These are phyloP conservation scores for Paecilomyces fulvus DNA, from an alignment of 2,329 filamentous ascomycete species.

Conservation along the genomic window DNA sequence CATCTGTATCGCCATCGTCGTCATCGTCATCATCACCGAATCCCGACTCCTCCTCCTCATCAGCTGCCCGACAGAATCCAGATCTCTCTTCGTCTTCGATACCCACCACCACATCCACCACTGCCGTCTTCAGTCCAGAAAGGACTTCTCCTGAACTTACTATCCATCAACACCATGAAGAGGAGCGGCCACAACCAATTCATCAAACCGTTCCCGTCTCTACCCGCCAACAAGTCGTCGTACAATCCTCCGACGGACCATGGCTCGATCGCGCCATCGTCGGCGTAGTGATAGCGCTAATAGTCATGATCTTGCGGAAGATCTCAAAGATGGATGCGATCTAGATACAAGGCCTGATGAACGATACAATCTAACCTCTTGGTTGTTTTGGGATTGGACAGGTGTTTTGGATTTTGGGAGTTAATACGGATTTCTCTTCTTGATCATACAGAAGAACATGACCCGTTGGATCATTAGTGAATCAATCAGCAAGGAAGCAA, in stretches of 20 bases:
- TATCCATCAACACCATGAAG: not conserved
- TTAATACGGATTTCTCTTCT: too few species aligned
- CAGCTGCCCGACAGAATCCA: constrained; percentile 2
- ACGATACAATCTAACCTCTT: too few species aligned
- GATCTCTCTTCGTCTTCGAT: not conserved
- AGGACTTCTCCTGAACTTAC: not conserved
- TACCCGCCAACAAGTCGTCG: not conserved
- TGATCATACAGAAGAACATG: too few species aligned
- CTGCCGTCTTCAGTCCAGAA: not conserved
- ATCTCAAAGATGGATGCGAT: constrained; percentile 22
- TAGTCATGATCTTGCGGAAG: constrained; percentile 57
- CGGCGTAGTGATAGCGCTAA: constrained; percentile 59
- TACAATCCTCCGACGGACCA: constrained; percentile 41
- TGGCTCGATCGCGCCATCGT: constrained; percentile 80
- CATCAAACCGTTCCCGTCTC: not conserved
- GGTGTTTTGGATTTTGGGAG: not conserved
- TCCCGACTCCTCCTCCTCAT: not conserved
- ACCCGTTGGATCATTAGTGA: too few species aligned
- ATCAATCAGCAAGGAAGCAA: not conserved
- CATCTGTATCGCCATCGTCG: not conserved
- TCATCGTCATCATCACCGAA: not conserved
- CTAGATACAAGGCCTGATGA: not conserved
- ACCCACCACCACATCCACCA: not conserved
- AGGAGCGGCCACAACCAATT: not conserved
- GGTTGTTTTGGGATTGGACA: too few species aligned